Base-by-base conservation (phyloP, 2,329 filamentous ascomycete genomes). In the Ceratocystis lukuohia region DNA sequence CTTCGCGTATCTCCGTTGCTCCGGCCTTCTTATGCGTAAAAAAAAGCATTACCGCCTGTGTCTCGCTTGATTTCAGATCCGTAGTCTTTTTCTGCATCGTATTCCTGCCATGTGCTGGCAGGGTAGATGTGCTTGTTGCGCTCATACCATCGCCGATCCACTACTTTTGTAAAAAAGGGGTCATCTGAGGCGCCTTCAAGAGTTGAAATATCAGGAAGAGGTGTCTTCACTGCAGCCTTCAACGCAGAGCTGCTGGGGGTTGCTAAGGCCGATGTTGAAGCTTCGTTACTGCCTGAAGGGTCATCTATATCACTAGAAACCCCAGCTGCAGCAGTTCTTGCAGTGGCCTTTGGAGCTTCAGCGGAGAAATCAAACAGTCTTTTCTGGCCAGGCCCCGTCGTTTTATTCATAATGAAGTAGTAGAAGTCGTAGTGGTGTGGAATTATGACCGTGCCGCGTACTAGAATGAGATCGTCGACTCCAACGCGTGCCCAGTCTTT, bases 341-440 rank as follows among this genome's bases (percentile, higher is more conserved):
- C 33, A 12, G 48, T 22, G 41, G 25, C 67, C 33, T 67, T 69
- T 10, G 69, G 69, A 1, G 79, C 76, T 65, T 84, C 80, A 68
- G 77, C 75, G 70, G 77, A 79, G 74, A 92, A 96, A 72, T 90
- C 82, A 74, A 99, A 97, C 8, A 99, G 78, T 5, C 84, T 78
- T 22, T 79, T 79, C 64, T 88, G 87, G 46, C 85, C 84, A n/a
- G 89, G 87, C 1, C 88, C 89, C 1, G 84, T 75, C 30, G 85
- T 88, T 72, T 88, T 90, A 75, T 97, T 96, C 75, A 96, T 88
- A 74, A 96, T 86, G 77, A 99, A 97, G 77, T 93, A 94, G 75
- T 97, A 94, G 74, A 99, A 91, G 70, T 97, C 93, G 74, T 95
- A 96, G 76, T 99, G 94, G 91, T 97, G 94, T 67, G 94, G 93